These are phyloP conservation scores for Solanum lignicaule DNA, from an alignment of 257 asterid genomes.

Conservation along the genomic window DNA sequence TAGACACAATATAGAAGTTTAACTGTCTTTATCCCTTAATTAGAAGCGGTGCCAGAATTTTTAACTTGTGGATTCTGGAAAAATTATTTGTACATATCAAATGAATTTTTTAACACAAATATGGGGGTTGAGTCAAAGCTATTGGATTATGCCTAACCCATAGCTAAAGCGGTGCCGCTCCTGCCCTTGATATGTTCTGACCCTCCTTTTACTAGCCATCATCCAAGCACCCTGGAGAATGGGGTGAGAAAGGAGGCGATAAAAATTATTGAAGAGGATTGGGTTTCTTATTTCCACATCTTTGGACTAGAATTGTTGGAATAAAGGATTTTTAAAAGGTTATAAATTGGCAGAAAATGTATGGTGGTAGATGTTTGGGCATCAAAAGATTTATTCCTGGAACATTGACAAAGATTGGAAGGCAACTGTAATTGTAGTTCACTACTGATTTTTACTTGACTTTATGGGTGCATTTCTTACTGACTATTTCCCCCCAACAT, in stretches of 20 bases:
- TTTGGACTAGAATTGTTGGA: not conserved
- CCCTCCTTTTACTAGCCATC: not conserved
- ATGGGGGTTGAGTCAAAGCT: not conserved
- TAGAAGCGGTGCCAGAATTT: not conserved
- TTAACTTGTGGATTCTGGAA: not conserved
- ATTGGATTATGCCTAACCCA: not conserved
- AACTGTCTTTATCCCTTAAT: not conserved
- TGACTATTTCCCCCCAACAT: not conserved
- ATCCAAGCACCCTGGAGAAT: not conserved
- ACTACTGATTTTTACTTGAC: not conserved
- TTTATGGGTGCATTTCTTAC: not conserved
- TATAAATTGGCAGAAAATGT: not conserved
- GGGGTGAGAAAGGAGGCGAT: not conserved
- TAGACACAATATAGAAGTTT: not conserved
- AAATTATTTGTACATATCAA: not conserved
- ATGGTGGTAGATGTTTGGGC: not conserved
- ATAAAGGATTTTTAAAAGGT: not conserved
- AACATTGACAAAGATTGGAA: not conserved
- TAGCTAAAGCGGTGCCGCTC: not conserved
- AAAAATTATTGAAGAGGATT: not conserved
- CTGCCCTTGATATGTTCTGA: not conserved
- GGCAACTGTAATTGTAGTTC: not conserved
- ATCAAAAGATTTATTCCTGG: not conserved
- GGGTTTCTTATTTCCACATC: not conserved
- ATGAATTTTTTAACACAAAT: not conserved